A percentile compares a stretch with the other conserved stretches of the same genome.
These are phyloP conservation scores for Inga leiocalycina DNA, from an alignment of 306 rosid species.

Conservation along the genomic window DNA sequence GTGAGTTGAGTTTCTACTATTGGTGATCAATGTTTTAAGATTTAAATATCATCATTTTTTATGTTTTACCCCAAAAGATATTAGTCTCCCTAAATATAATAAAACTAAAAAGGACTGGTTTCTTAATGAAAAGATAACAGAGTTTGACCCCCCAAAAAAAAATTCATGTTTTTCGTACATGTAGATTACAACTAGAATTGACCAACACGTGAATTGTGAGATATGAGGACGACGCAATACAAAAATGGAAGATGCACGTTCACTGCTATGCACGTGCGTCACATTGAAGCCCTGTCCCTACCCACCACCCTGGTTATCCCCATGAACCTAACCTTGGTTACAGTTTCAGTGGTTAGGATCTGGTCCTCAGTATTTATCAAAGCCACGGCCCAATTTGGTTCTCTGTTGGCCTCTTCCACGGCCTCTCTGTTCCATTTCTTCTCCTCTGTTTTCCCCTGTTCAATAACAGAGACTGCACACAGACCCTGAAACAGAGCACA, in stretches of 20 bases:
- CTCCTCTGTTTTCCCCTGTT: neutral
- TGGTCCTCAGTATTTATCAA: neutral
- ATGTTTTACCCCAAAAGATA: too few species aligned
- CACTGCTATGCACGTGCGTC: conserved; percentile 55
- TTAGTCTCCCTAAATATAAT: too few species aligned
- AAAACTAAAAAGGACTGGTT: too few species aligned
- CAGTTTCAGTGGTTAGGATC: conserved; percentile 25
- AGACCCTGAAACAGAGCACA: neutral
- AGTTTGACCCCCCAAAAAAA: neutral
- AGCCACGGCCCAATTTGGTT: neutral
- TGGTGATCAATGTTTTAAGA: too few species aligned
- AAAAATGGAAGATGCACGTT: neutral
- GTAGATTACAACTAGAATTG: neutral
- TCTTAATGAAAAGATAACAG: too few species aligned
- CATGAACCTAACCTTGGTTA: conserved; percentile 26
- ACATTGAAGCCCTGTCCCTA: conserved; percentile 29
- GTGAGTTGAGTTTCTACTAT: too few species aligned
- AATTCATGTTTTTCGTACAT: too few species aligned
- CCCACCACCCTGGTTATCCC: neutral
- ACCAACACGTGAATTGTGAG: neutral
- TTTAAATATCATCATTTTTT: too few species aligned
- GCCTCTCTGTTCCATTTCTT: neutral
- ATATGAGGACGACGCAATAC: neutral
- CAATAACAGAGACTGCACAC: neutral
- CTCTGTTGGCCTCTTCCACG: neutral